These are phyloP conservation scores for Aegilops sharonensis DNA, from an alignment of 176 grass and related monocot genomes.

Conservation along the genomic window DNA sequence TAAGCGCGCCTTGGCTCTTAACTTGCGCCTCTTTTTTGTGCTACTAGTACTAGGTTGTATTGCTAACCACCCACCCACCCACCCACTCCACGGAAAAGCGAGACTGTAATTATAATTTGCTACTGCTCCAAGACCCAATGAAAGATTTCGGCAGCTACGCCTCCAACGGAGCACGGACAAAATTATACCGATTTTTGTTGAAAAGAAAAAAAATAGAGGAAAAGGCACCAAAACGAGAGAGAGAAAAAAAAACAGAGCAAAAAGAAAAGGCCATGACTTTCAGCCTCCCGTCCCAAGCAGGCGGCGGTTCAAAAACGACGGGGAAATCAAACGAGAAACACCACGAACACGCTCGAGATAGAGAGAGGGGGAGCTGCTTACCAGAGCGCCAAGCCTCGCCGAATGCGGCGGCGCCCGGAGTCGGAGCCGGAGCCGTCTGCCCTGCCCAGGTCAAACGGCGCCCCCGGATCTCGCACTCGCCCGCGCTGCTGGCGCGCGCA, in stretches of 20 bases:
- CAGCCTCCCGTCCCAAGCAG: neutral
- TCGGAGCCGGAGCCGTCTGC: neutral
- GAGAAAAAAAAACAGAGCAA: neutral
- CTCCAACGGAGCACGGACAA: neutral
- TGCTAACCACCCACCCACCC: neutral
- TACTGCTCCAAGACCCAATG: neutral
- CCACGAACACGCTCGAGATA: neutral
- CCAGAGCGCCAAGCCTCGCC: neutral
- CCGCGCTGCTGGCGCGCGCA: neutral
- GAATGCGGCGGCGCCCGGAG: neutral
- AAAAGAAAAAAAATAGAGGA: neutral
- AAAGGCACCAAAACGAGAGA: too few species aligned
- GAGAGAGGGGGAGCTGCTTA: neutral
- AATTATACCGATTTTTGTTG: neutral
- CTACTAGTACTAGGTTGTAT: neutral
- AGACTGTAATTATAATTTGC: neutral
- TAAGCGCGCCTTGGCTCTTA: neutral
- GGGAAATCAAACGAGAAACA: neutral
- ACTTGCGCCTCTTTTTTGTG: neutral
- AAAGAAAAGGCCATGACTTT: neutral
- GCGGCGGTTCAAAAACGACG: neutral
- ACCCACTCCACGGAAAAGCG: constrained; percentile 2
- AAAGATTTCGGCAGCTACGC: neutral
- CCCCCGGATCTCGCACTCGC: neutral
- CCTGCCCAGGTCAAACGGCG: neutral